Conservation (phyloP, 768 basidiomycete genomes). For the Chalciporus piperatus region DNA sequence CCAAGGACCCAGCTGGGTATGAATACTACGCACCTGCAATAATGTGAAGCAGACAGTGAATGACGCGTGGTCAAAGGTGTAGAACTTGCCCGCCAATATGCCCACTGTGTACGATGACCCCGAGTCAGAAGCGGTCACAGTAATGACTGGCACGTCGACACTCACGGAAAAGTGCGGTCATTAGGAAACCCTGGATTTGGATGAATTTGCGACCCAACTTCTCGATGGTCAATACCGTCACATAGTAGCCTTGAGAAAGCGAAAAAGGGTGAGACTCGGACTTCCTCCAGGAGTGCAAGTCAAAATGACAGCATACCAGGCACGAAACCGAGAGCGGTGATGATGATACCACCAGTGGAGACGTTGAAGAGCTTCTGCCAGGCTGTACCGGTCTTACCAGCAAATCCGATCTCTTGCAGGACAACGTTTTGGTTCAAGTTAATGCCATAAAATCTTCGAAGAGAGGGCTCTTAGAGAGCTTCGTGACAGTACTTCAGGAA, state of each 20-base stretch:
- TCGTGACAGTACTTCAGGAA: background rate
- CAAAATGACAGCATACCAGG: constrained; percentile 47
- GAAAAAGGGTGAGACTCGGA: background rate
- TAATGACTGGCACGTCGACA: background rate
- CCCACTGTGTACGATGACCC: constrained; percentile 40
- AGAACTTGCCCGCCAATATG: constrained; percentile 66
- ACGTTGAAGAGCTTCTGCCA: constrained; percentile 69
- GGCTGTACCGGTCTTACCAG: constrained; percentile 50
- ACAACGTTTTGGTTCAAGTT: constrained; percentile 75
- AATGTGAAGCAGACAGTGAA: constrained; percentile 75
- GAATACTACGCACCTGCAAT: constrained; percentile 44
- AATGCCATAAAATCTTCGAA: constrained; percentile 68
- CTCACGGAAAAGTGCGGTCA: constrained; percentile 66
- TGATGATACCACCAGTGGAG: constrained; percentile 65
- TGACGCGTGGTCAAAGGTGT: constrained; percentile 48
- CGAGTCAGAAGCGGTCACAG: background rate
- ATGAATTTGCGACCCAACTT: constrained; percentile 72
- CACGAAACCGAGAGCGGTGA: constrained; percentile 73
- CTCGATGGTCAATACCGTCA: constrained; percentile 65
- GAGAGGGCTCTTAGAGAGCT: background rate
- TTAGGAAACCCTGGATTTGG: constrained; percentile 71
- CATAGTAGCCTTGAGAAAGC: constrained; percentile 57
- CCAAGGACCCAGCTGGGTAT: background rate
- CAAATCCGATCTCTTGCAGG: constrained; percentile 70
- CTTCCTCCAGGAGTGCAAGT: background rate